A percentile compares a stretch with the other conserved stretches of the same genome.
phyloP scores from a whole-genome alignment of 176 grass and related monocot genomes.

The Avena insularis region DNA sequence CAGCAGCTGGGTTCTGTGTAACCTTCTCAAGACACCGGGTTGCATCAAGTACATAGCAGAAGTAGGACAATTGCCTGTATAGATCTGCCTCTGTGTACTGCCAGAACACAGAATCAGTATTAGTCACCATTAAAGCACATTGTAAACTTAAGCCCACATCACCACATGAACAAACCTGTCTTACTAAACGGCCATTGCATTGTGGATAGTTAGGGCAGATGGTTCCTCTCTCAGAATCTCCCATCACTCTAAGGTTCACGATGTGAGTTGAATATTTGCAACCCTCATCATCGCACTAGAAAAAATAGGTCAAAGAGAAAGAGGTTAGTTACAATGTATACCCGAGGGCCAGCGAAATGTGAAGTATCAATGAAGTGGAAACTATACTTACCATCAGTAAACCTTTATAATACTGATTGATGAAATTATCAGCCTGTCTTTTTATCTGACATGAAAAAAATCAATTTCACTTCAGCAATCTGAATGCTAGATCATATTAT shows the following conservation, averaged over 20 bases:
- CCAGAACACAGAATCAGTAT: constrained; percentile 38
- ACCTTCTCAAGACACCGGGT: constrained; percentile 80
- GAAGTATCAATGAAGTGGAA: constrained; percentile 21
- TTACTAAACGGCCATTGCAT: constrained; percentile 78
- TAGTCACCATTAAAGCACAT: constrained; percentile 20
- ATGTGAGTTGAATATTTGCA: constrained; percentile 80
- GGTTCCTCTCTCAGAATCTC: constrained; percentile 84
- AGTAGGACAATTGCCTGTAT: constrained; percentile 90
- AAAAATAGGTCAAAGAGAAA: constrained; percentile 41
- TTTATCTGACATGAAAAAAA: constrained; percentile 69
- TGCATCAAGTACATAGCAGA: constrained; percentile 87
- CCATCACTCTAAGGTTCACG: constrained; percentile 86
- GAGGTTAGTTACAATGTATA: constrained; percentile 14
- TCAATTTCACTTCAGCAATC: constrained; percentile 29
- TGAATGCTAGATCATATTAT: constrained; percentile 11
- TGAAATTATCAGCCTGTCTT: constrained; percentile 94
- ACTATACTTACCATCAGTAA: constrained; percentile 70
- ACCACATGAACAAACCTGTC: constrained; percentile 58
- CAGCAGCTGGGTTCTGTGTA: neutral
- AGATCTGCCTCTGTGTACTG: constrained; percentile 91
- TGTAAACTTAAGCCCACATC: constrained; percentile 23
- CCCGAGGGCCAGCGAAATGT: neutral
- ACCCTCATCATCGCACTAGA: constrained; percentile 84
- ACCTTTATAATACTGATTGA: constrained; percentile 82
- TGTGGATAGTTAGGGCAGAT: constrained; percentile 88